These are phyloP conservation scores for Amphicarpaea edgeworthii DNA, from an alignment of 306 rosid genomes.

Conservation along the genomic window DNA sequence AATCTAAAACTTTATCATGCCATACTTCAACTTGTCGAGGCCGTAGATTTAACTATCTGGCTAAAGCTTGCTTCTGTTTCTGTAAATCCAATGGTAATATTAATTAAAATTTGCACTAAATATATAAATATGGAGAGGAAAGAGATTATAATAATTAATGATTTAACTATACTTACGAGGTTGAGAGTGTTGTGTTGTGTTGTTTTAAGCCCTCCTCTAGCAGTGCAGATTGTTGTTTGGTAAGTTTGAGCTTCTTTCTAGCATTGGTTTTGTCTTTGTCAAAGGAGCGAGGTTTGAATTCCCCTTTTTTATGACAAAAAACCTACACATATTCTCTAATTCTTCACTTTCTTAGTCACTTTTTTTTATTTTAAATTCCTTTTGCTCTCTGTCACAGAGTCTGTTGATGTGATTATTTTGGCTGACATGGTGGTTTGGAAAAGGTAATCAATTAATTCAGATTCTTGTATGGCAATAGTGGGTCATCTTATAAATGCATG, in stretches of 20 bases:
- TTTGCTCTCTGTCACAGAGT: too few relatives aligned
- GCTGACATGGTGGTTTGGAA: too few relatives aligned
- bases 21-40: constrained; percentile 98
- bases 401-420: too few relatives aligned
- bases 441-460: too few relatives aligned
- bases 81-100: constrained; percentile 48
- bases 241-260: constrained; percentile 89
- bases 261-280: constrained; percentile 88
- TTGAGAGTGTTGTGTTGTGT: constrained; percentile 96
- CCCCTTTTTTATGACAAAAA: too few relatives aligned
- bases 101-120: not conserved
- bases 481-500: too few relatives aligned
- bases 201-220: constrained; percentile 93
- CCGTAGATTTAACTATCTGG: constrained; percentile 74
- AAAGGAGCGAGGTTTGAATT: too few relatives aligned
- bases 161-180: constrained; percentile 84
- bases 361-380: too few relatives aligned
- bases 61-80: too few relatives aligned
- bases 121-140: constrained; percentile 17
- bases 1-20: not conserved
- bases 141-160: constrained; percentile 9
- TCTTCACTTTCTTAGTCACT: too few relatives aligned
- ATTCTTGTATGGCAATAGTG: too few relatives aligned
- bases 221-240: constrained; percentile 86
- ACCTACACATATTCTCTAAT: too few relatives aligned